Evolutionary conservation across 106 monocot genomes (phyloP), one percentile per base, ranked within the genome.

Genomic region (Ottelia alismoides): DNA sequence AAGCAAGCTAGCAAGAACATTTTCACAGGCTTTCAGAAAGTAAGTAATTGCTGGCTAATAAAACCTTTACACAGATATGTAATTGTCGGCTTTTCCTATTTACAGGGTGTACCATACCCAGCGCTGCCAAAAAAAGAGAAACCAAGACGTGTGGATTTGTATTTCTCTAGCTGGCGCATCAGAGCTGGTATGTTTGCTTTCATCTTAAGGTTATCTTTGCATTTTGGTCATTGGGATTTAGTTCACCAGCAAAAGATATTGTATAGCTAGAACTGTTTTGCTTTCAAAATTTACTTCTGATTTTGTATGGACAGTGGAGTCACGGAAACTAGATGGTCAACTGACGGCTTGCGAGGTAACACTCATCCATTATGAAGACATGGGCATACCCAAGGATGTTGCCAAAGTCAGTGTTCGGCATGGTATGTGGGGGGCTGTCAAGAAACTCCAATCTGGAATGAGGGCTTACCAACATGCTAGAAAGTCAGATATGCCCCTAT

Each of bases 361-460:
- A 6, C 72, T 94, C 18, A 27, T 94, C 35, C 93, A 94, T 58
- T 81, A 94, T 7, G 93, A 94, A 63, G 93, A 88, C 65, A 94
- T 94, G 93, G 93, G 93, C 57, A 94, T 94, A 35, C 84, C 88
- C 5, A 94, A 76, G 58, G 93, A 94, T 27, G 83, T 94, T 0
- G 88, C 93, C 0, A 94, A 88, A 61, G 70, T 94, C 10, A 84
- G 81, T 10, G 81, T 94, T 1, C 93, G 88, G 28, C 93, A 94
- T 45, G 88, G 84, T 7, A 94, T 94, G 93, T 94, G 93, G 93
- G 88, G 88, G 31, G 83, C 88, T 14, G 93, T 94, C 0, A 88
- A 94, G 60, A 94, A 78, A 49, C 45, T 94, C 18, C 93, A 94
- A 23, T 80, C 84, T 16, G 93, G 93, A 27, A 70, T 94, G 78